Evolutionary conservation across 306 rosid genomes (phyloP), one percentile per base, ranked within the genome.

Genomic region (Prunus fruticosa): DNA sequence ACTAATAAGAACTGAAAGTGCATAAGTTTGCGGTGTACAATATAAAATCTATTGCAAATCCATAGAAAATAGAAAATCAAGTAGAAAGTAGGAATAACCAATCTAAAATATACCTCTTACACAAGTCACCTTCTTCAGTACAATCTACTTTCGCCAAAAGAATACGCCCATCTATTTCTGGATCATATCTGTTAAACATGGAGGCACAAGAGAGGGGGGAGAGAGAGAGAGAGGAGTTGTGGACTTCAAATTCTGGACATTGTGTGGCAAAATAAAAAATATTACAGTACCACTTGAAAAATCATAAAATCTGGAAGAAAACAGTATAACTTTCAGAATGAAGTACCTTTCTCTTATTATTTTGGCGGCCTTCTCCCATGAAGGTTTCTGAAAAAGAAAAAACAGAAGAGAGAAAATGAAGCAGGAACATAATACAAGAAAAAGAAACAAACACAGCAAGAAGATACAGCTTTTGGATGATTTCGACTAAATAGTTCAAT

Each of bases 281-380:
- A 38, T 43, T 18, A 53, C 22, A 28, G 19, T 12, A 10, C 61
- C 23, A 4, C 15, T 13, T 46, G 23, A 57, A 76, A 38, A 76
- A 27, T 56, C 71, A 79, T 74, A 70, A 50, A 76, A 75, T 76
- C 47, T 78, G 49, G 75, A 85, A 70, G 46, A 49, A 72, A 69
- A 27, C 19, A 45, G 69, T 66, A 84, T 71, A 81, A 28, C 69
- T 43, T 52, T 56, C 66, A 73, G 74, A 73, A 68, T 68, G 74
- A 61, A 69, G 73, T 78, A 95, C 99, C 97, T 95, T 78, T 95
- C 97, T 88, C 85, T 84, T 34, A 89, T 88, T 72, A 79, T 79
- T 80, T 85, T 90, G 76, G 97, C 93, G 4, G 96, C 85, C 87
- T 89, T 95, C 85, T 95, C 99, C 99, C 99, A 95, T 67, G 99